Evolutionary conservation across 257 asterid species (phyloP), one percentile per base, ranked within the genome.

Genomic region (Plantago major): DNA sequence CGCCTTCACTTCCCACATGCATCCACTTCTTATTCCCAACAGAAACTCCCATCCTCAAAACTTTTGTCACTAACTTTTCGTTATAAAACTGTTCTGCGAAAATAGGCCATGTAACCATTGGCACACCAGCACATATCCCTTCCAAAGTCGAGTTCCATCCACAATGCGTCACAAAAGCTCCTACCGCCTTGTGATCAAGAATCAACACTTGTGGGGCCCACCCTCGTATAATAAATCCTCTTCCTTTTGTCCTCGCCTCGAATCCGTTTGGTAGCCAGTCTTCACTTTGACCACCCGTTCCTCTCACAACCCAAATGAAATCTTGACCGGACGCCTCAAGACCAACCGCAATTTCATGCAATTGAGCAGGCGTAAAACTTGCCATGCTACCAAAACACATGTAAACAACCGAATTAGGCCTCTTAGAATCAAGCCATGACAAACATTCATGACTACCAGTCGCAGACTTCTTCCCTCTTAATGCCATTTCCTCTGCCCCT

Each of bases 221-320:
- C 46, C 53, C 64, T 62, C 75, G 78, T 62, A 89, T 75, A 28
- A 87, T 70, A 6, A 86, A 6, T 9, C 94, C 95, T 64, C 46
- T 86, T 0, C 64, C 79, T 52, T 61, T 58, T 1, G 11, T 65
- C 55, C 85, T 87, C 37, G 73, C 81, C 58, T 78, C 84, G 5
- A 81, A 90, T 42, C 92, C 93, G 26, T 70, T 18, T 0, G 90
- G 97, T 61, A 84, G 11, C 76, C 81, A 83, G 7, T 77, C 75
- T 7, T 71, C 62, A 0, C 58, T 58, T 10, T 62, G 76, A 14
- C 53, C 71, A 11, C 67, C 73, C 4, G 65, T 65, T n/a, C 62
- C 71, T 52, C 87, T 69, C 6, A 86, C 79, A 1, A 80, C 95
- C 97, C 94, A 89, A 18, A 89, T 67, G 78, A 86, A 89, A 17